phyloP scores from a whole-genome alignment of 441 rosid genomes.

The Arabidopsis lyrata region DNA sequence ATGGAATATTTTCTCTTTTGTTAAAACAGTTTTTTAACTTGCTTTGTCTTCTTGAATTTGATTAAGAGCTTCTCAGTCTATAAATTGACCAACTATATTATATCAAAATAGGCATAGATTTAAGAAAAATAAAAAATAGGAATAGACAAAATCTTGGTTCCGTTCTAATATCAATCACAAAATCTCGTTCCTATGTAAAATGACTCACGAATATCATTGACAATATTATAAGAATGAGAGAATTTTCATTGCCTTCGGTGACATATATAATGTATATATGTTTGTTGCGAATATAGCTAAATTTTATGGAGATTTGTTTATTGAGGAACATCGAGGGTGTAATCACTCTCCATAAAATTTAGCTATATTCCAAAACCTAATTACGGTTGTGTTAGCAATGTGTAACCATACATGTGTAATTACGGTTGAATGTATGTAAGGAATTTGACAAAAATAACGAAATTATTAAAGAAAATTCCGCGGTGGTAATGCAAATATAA shows the following conservation, averaged over 20 bases:
- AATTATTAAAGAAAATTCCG: no score
- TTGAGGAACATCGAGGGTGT: no score
- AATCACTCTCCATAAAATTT: no score
- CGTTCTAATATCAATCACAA: neutral
- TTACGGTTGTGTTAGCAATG: no score
- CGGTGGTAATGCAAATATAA: no score
- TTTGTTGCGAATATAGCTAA: no score
- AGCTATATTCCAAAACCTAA: no score
- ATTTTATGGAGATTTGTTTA: no score
- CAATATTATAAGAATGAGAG: neutral
- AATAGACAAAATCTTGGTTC: neutral
- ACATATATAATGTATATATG: neutral
- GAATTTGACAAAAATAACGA: no score
- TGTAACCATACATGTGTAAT: no score
- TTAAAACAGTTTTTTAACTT: neutral
- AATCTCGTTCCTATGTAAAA: neutral
- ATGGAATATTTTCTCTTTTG: constrained; percentile 32
- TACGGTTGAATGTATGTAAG: no score
- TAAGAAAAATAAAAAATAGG: neutral
- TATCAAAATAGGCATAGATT: neutral
- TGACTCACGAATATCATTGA: neutral
- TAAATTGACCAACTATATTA: constrained; percentile 20
- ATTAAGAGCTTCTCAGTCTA: constrained; percentile 17
- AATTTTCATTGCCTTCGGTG: neutral
- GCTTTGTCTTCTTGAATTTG: constrained; percentile 31